Conservation (phyloP, 208 protist genomes). For the Zelonia costaricensis region DNA sequence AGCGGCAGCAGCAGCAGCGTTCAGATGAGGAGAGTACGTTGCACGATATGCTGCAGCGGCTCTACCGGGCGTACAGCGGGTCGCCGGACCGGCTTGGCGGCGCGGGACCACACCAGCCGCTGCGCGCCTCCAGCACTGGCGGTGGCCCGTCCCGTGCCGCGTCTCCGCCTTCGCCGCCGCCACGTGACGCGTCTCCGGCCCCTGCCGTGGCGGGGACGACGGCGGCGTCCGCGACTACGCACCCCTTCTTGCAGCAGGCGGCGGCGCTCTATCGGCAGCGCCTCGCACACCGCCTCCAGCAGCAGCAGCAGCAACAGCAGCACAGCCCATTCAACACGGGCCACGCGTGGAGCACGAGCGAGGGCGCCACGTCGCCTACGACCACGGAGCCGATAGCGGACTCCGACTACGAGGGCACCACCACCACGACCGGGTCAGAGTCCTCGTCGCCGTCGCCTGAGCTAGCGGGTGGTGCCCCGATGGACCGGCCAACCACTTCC, state of each 20-base stretch:
- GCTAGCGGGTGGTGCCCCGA: no score
- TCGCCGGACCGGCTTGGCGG: conserved; percentile 8
- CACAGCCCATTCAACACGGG: conserved; percentile 14
- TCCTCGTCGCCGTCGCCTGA: not conserved
- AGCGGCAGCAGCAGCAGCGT: not conserved
- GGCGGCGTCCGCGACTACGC: conserved; percentile 16
- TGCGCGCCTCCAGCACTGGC: no score
- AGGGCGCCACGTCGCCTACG: conserved; percentile 2
- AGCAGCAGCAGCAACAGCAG: conserved; percentile 10
- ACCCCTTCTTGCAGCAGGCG: conserved; percentile 34
- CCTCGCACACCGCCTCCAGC: conserved; percentile 2
- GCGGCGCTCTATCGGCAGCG: conserved; percentile 29
- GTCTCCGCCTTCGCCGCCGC: not conserved
- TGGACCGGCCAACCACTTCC: no score
- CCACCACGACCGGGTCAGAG: not conserved
- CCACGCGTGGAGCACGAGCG: not conserved
- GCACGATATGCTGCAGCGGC: conserved; percentile 24
- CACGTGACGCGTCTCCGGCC: not conserved
- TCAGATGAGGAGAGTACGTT: conserved; percentile 1
- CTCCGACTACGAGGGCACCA: not conserved
- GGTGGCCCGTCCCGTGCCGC: not conserved
- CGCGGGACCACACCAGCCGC: no score
- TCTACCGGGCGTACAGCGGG: conserved; percentile 26
- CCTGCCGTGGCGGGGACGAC: not conserved
- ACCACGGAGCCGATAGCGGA: conserved; percentile 19